Base-by-base conservation (phyloP, 441 rosid species). In the Adansonia madagascariensis region DNA sequence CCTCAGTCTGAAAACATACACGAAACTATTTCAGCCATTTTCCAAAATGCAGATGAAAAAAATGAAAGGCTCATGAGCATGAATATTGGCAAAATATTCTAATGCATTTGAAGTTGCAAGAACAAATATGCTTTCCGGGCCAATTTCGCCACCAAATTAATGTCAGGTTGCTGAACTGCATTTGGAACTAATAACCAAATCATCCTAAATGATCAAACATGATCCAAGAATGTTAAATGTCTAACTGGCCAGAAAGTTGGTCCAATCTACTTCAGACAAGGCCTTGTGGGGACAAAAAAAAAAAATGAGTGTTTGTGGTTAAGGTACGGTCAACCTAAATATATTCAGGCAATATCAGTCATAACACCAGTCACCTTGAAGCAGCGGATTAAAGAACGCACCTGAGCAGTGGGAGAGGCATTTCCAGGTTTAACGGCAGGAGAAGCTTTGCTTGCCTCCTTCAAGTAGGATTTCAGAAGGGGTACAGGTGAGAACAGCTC, bases 391-490 rank as follows among this genome's bases (percentile, higher is more conserved):
- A 63, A 35, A 74, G 50, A 66, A 66, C 80, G 72, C 74, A 90
- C 98, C 96, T 87, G 97, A 55, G 81, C 83, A 75, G 87, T 73
- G 78, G 89, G 86, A 80, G 92, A 81, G 63, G 89, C 77, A 83
- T 83, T 89, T 79, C 89, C 95, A 74, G 90, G 84, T 83, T 88
- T 89, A 75, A 82, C 86, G 47, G 89, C 80, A 52, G 97, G 84
- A 80, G 94, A 84, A 79, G 80, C 84, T 83, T 91, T 92, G 70
- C 86, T 91, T 35, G 95, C 91, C 71, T 92, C 99, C 77, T 91
- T 88, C 82, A 96, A 84, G 89, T 94, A 96, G 62, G 94, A 87
- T 78, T 92, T 94, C 72, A 96, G 86, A 49, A 94, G 81, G 56
- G 89, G 85, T 46, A 94, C 96, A 43, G 98, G 98, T 39, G 89